Evolutionary conservation across 257 asterid genomes (phyloP).

Genomic region (Petunia secreta): DNA sequence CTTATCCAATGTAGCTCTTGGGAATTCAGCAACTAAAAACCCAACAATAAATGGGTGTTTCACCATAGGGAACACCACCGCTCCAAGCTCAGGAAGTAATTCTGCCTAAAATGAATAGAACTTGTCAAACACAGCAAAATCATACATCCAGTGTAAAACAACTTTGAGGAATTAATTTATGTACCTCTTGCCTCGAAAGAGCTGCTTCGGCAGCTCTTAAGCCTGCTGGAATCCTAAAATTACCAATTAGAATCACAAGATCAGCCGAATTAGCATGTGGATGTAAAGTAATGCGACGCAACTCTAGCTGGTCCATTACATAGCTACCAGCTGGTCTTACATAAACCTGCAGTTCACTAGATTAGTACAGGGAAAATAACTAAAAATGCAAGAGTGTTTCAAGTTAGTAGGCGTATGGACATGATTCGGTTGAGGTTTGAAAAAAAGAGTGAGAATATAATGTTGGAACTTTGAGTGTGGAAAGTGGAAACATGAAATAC

Average conservation of each 20-base stretch:
- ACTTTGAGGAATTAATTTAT: constrained; percentile 19
- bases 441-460: no score
- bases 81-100: constrained; percentile 75
- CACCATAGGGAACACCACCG: constrained; percentile 90
- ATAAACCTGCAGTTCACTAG: constrained; percentile 60
- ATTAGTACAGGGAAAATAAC: constrained; percentile 28
- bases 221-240: constrained; percentile 79
- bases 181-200: constrained; percentile 68
- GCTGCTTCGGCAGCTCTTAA: constrained; percentile 84
- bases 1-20: constrained; percentile 47
- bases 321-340: constrained; percentile 98
- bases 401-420: background rate
- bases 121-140: constrained; percentile 18
- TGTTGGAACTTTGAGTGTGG: no score
- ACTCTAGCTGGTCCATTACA: constrained; percentile 91
- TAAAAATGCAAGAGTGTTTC: background rate
- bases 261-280: constrained; percentile 67
- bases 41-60: constrained; percentile 97
- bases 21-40: constrained; percentile 91
- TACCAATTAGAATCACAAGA: constrained; percentile 76
- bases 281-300: constrained; percentile 71
- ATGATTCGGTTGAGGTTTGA: no score
- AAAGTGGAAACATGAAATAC: no score
- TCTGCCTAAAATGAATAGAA: constrained; percentile 67
- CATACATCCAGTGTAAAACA: constrained; percentile 36